Percentiles rank a stretch among this genome's conserved stretches.
Evolutionary conservation across 176 grass and related monocot species (phyloP).

Genomic region (Cymbopogon citratus): DNA sequence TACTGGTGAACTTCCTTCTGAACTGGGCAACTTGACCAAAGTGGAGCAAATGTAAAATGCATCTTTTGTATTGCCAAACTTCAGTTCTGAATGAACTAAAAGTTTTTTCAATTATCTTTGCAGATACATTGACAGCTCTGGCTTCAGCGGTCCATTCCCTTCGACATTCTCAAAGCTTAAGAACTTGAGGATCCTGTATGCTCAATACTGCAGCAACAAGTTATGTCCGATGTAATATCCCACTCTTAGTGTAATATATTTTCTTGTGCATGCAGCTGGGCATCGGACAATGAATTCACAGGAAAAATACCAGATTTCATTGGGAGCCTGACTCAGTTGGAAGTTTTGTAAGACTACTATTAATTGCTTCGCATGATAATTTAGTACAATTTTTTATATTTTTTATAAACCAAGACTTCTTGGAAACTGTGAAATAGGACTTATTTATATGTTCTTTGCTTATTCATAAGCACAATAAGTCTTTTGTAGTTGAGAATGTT

Average conservation of each 20-base stretch:
- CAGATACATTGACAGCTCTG: slow-evolving; percentile 66
- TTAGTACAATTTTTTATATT: background rate
- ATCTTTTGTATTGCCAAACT: background rate
- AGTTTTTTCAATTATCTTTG: background rate
- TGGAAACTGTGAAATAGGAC: too few relatives aligned
- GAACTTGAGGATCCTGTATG: slow-evolving; percentile 41
- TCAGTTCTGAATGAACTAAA: background rate
- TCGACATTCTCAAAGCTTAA: slow-evolving; percentile 49
- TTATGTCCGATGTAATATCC: background rate
- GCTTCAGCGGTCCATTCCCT: slow-evolving; percentile 57
- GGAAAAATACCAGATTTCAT: slow-evolving; percentile 50
- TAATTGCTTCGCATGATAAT: background rate
- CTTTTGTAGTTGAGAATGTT: too few relatives aligned
- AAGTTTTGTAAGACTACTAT: slow-evolving; percentile 9
- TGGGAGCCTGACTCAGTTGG: slow-evolving; percentile 30
- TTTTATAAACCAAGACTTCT: too few relatives aligned
- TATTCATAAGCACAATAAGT: too few relatives aligned
- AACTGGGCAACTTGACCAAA: slow-evolving; percentile 47
- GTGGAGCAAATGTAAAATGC: slow-evolving; percentile 23
- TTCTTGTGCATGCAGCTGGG: slow-evolving; percentile 29
- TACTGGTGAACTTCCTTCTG: slow-evolving; percentile 36
- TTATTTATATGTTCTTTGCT: too few relatives aligned
- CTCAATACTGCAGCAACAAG: background rate
- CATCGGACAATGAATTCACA: slow-evolving; percentile 45
- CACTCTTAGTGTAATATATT: background rate